phyloP scores from a whole-genome alignment of 768 basidiomycete genomes.

The Hirschioporus abietinus region DNA sequence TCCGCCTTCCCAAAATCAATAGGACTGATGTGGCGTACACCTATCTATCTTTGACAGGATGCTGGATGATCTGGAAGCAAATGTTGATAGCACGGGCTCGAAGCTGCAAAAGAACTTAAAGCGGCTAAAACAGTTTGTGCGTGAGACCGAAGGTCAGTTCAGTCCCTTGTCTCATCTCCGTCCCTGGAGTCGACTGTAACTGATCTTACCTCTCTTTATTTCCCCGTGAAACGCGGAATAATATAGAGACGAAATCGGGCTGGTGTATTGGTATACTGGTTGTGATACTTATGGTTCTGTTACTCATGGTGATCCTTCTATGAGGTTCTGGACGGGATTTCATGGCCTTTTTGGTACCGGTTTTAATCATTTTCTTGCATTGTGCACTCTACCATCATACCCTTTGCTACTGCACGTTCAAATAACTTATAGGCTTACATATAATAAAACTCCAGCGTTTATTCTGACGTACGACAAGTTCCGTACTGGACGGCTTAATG shows the following conservation, averaged over 20 bases:
- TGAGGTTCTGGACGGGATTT: constrained; percentile 23
- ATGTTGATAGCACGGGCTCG: constrained; percentile 63
- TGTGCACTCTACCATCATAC: neutral
- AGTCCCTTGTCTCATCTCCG: neutral
- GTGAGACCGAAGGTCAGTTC: constrained; percentile 70
- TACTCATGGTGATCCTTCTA: constrained; percentile 76
- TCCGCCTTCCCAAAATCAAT: neutral
- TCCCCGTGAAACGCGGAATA: neutral
- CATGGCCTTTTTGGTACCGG: neutral
- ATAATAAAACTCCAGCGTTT: neutral
- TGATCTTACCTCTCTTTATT: constrained; percentile 5
- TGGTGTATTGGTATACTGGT: constrained; percentile 89
- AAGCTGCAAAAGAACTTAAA: constrained; percentile 63
- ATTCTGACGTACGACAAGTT: neutral
- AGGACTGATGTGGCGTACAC: neutral
- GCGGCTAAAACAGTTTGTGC: constrained; percentile 72
- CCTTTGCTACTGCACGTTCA: neutral
- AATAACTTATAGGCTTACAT: neutral
- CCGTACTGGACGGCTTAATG: neutral
- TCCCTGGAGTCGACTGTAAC: neutral
- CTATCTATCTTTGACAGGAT: constrained; percentile 43
- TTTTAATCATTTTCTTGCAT: neutral
- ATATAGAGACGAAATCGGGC: constrained; percentile 74
- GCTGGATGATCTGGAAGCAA: constrained; percentile 70
- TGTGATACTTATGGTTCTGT: constrained; percentile 67